Evolutionary conservation across 805 yeast genomes (phyloP), one percentile per base, ranked within the genome.

Genomic region (Metschnikowia orientalis): DNA sequence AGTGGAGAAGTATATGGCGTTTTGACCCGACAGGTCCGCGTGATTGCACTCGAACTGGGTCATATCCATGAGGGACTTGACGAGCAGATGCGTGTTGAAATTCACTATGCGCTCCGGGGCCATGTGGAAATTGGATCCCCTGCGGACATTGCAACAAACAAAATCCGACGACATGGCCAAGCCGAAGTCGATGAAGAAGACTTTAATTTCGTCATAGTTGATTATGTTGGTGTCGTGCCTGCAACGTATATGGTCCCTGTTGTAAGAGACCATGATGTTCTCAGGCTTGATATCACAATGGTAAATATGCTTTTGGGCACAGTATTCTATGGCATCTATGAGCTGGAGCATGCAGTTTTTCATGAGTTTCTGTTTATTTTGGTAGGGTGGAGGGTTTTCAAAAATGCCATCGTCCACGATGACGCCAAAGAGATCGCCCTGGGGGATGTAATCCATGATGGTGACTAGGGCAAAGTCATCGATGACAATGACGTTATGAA

Each of bases 51-150:
- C 41, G 19, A 45, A 58, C 37, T 49, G 62, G 40, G 35, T 44
- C 50, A 61, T 50, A 39, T 62, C 57, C n/a, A 61, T 39, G n/a
- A 51, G 32, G 14, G 54, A 40, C 25, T 48, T 41, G 28, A 58
- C 55, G 12, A 48, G 35, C 20, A 41, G 43, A 41, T 57, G 53
- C 32, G 61, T 59, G 39, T 56, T 51, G 28, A 63, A 69, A 44
- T 73, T 71, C 13, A 65, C 59, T n/a, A 77, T 56, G 52, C 92
- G 62, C 56, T 88, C 96, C 6, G 96, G 96, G 0, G 95, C 83
- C 96, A 89, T 88, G 61, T 88, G 88, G 57, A 85, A 89, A 15
- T 84, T 73, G 6, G 90, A 81, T 1, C 96, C 97, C 36, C 94
- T 74, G 44, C 95, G 87, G 13, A 79, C 76, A 48, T 82, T 81